A percentile compares a stretch with the other conserved stretches of the same genome.
These are phyloP conservation scores for Penicillium sclerotiorum DNA, from an alignment of 2,329 filamentous ascomycete genomes.

Conservation along the genomic window DNA sequence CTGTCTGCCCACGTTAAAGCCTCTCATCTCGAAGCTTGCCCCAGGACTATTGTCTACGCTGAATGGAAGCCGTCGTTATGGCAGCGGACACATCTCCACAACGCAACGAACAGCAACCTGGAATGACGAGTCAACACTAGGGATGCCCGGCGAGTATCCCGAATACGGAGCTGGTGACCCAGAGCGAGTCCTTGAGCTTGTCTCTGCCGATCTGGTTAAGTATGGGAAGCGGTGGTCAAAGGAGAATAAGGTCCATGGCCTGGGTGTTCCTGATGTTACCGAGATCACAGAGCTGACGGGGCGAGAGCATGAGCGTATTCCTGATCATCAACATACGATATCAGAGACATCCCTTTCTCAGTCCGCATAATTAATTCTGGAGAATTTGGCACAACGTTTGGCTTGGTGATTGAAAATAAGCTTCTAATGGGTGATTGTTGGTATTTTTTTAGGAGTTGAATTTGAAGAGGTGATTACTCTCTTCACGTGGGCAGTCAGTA, in stretches of 20 bases:
- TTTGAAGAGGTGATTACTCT: no score
- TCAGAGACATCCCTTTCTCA: slow-evolving; percentile 10
- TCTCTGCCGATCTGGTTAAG: slow-evolving; percentile 13
- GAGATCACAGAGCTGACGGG: slow-evolving; percentile 8
- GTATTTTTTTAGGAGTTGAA: not conserved
- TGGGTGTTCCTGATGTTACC: slow-evolving; percentile 5
- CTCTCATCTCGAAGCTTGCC: slow-evolving; percentile 34
- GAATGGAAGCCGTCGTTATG: slow-evolving; percentile 19
- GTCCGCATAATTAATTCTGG: not conserved
- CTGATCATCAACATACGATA: slow-evolving; percentile 3
- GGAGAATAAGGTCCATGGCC: slow-evolving; percentile 16
- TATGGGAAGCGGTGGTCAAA: slow-evolving; percentile 17
- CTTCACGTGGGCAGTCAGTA: no score
- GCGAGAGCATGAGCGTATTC: not conserved
- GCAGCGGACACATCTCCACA: slow-evolving; percentile 12
- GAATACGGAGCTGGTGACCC: slow-evolving; percentile 30
- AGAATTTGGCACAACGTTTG: no score
- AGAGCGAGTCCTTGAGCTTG: slow-evolving; percentile 27
- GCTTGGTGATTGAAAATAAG: no score
- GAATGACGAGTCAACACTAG: slow-evolving; percentile 32
- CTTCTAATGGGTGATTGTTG: no score
- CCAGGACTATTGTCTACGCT: slow-evolving; percentile 34
- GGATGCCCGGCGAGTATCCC: slow-evolving; percentile 30
- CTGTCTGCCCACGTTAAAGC: slow-evolving; percentile 44
- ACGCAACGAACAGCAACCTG: slow-evolving; percentile 28